phyloP scores from a whole-genome alignment of 768 basidiomycete genomes.

The Xerocomellus intermedius region DNA sequence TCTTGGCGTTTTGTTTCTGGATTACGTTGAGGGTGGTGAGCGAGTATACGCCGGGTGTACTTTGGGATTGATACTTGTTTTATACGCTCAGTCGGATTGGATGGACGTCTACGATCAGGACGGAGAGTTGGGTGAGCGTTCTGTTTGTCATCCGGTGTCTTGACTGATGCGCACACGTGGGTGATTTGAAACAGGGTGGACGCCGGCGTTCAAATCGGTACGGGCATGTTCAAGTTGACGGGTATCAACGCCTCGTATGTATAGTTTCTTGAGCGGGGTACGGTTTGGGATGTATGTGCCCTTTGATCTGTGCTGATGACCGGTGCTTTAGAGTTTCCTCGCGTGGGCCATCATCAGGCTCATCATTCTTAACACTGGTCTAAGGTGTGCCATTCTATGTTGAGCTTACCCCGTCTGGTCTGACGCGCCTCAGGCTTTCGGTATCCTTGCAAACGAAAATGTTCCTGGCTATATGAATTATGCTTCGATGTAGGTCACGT shows the following conservation, averaged over 20 bases:
- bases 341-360: conserved; percentile 66
- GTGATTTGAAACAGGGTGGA: conserved; percentile 32
- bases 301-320: background rate
- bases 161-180: background rate
- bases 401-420: background rate
- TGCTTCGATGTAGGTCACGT: conserved; percentile 11
- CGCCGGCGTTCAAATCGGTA: conserved; percentile 56
- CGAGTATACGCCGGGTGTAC: conserved; percentile 58
- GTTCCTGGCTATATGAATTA: conserved; percentile 28
- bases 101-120: conserved; percentile 56
- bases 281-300: conserved; percentile 13
- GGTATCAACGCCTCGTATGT: conserved; percentile 55
- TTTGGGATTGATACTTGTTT: conserved; percentile 64
- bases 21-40: conserved; percentile 54
- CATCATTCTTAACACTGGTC: conserved; percentile 50
- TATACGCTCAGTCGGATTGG: conserved; percentile 59
- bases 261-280: conserved; percentile 49
- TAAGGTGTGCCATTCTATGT: conserved; percentile 3
- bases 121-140: conserved; percentile 57
- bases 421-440: conserved; percentile 14
- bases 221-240: conserved; percentile 43
- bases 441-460: conserved; percentile 8
- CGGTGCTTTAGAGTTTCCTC: conserved; percentile 43
- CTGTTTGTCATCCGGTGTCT: background rate
- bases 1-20: conserved; percentile 44